Conservation (phyloP, 805 yeast species). For the Ogataea sp. region DNA sequence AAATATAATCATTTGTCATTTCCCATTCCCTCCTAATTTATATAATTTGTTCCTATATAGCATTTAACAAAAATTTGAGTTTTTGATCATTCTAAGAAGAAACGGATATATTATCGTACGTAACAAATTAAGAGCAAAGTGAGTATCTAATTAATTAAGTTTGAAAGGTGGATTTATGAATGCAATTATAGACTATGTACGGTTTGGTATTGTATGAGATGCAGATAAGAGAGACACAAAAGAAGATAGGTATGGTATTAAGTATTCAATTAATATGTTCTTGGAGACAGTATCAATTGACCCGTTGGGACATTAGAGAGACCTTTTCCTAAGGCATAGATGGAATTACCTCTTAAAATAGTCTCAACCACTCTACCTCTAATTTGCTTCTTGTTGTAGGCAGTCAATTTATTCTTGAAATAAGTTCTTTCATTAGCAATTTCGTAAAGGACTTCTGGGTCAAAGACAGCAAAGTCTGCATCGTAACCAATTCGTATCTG, state of each 20-base stretch:
- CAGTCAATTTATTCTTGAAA: conserved; percentile 85
- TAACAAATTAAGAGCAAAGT: too few species aligned
- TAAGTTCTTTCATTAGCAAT: conserved; percentile 48
- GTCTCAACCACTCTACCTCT: conserved; percentile 76
- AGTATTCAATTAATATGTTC: conserved; percentile 19
- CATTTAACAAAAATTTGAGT: too few species aligned
- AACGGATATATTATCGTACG: too few species aligned
- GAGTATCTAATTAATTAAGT: too few species aligned
- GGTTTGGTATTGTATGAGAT: too few species aligned
- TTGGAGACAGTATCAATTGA: conserved; percentile 49
- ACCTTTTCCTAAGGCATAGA: conserved; percentile 51
- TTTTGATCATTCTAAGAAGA: too few species aligned
- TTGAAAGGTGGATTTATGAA: too few species aligned
- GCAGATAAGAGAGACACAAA: too few species aligned
- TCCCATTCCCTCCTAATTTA: too few species aligned
- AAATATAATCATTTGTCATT: too few species aligned
- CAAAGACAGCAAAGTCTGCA: conserved; percentile 84
- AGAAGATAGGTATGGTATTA: conserved; percentile 3
- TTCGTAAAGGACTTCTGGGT: conserved; percentile 43
- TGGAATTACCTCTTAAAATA: conserved; percentile 64
- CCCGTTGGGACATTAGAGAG: conserved; percentile 54
- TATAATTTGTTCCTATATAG: too few species aligned
- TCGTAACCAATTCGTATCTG: conserved; percentile 65
- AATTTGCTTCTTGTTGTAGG: conserved; percentile 66
- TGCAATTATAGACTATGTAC: too few species aligned